A percentile compares a stretch with the other conserved stretches of the same genome.
These are phyloP conservation scores for Nigrospora oryzae DNA, from an alignment of 2,329 filamentous ascomycete species.

Conservation along the genomic window DNA sequence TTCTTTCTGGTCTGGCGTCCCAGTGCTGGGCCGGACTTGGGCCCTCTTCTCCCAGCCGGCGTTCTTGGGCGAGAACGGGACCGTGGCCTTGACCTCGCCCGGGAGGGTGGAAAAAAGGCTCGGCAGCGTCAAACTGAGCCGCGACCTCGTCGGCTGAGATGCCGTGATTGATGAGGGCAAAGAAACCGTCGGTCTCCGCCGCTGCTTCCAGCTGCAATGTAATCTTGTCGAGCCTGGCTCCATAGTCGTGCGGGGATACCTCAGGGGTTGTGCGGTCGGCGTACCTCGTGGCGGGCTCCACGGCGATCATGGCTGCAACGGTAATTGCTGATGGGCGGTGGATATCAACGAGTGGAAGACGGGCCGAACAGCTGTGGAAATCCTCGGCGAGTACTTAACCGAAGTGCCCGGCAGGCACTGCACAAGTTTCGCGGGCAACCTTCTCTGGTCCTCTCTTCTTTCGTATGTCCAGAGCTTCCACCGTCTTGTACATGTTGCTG, in stretches of 20 bases:
- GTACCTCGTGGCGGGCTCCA: conserved; percentile 24
- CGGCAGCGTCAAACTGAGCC: conserved; percentile 39
- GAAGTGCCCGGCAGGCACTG: too few species aligned
- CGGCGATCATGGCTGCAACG: not conserved
- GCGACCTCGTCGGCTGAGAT: conserved; percentile 39
- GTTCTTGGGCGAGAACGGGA: conserved; percentile 47
- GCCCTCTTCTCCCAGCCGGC: conserved; percentile 53
- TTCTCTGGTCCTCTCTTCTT: too few species aligned
- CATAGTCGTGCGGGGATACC: conserved; percentile 47
- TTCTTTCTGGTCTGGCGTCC: conserved; percentile 50
- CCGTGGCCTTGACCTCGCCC: conserved; percentile 39
- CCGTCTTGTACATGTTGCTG: too few species aligned
- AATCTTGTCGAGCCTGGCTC: conserved; percentile 42
- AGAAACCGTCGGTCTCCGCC: conserved; percentile 53
- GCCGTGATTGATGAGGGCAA: conserved; percentile 47
- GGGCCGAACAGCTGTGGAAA: not conserved
- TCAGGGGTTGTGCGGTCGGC: conserved; percentile 33
- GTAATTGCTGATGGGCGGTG: not conserved
- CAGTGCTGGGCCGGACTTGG: conserved; percentile 52
- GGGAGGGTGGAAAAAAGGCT: conserved; percentile 46
- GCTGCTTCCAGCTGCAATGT: conserved; percentile 41
- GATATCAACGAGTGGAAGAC: not conserved
- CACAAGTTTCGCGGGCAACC: too few species aligned
- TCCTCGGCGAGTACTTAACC: not conserved
- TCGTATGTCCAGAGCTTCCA: too few species aligned